A percentile compares a stretch with the other conserved stretches of the same genome.
Conservation (phyloP, 768 basidiomycete genomes). For the Ramaria sp. region DNA sequence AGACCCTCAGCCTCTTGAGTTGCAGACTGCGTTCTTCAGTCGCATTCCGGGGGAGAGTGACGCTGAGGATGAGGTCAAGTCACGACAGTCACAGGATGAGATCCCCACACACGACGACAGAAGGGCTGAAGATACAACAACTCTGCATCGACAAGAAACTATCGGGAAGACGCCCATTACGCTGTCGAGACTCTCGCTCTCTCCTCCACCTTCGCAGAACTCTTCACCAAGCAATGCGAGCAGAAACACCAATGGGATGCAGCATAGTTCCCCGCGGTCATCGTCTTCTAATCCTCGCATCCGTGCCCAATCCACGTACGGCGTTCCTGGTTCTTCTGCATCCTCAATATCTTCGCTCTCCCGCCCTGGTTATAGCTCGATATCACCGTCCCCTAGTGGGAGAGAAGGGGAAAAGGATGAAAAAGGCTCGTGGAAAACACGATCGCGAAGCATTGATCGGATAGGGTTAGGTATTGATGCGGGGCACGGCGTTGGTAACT, state of each 20-base stretch:
- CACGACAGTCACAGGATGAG: neutral
- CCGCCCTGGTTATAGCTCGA: neutral
- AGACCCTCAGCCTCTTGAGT: constrained; percentile 8
- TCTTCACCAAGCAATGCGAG: constrained; percentile 1
- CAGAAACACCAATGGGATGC: constrained; percentile 1
- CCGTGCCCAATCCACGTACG: constrained; percentile 13
- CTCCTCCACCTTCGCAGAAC: constrained; percentile 11
- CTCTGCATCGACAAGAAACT: constrained; percentile 10
- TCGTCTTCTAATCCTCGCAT: constrained; percentile 11
- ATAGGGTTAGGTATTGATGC: constrained; percentile 11
- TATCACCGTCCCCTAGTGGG: constrained; percentile 4
- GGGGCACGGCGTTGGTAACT: constrained; percentile 33
- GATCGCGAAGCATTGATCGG: constrained; percentile 30
- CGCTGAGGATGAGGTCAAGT: constrained; percentile 2
- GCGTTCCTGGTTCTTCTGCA: constrained; percentile 6
- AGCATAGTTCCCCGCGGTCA: constrained; percentile 7
- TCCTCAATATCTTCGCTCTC: neutral
- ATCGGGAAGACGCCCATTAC: constrained; percentile 15
- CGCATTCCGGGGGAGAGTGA: constrained; percentile 7
- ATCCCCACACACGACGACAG: neutral
- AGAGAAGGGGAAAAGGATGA: neutral
- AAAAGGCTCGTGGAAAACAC: constrained; percentile 8
- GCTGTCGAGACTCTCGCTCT: constrained; percentile 13
- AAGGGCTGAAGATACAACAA: neutral
- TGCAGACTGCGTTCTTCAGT: constrained; percentile 13